Conservation (phyloP, 306 rosid genomes). For the Inga leiocalycina region DNA sequence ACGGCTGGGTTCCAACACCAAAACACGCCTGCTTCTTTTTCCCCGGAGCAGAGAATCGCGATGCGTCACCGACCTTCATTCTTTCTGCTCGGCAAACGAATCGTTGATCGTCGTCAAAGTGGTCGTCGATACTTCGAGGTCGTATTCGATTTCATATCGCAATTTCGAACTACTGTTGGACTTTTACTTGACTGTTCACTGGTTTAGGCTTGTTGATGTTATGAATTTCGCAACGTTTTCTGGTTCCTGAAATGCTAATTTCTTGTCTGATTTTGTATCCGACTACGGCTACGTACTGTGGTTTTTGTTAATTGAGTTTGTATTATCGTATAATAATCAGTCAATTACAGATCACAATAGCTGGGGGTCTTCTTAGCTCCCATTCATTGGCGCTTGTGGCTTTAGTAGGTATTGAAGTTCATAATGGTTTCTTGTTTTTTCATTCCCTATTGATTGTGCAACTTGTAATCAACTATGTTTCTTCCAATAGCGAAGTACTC, state of each 20-base stretch:
- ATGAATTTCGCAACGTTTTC: neutral
- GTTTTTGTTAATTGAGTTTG: constrained; percentile 30
- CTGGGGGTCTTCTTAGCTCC: constrained; percentile 11
- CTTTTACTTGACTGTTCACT: neutral
- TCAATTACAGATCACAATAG: constrained; percentile 18
- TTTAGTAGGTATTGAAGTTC: neutral
- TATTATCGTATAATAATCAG: neutral
- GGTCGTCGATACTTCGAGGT: neutral
- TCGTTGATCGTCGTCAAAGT: constrained; percentile 16
- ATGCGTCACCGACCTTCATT: constrained; percentile 29
- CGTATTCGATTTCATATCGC: neutral
- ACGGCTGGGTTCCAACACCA: neutral
- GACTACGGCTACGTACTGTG: constrained; percentile 15
- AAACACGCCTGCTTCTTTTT: neutral
- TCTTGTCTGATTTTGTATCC: neutral
- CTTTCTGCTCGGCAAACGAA: constrained; percentile 7
- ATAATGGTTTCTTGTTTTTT: neutral
- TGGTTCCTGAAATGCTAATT: neutral
- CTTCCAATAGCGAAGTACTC: neutral
- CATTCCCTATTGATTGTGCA: constrained; percentile 1
- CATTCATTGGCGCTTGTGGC: neutral
- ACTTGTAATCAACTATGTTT: neutral
- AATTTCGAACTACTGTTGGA: constrained; percentile 5
- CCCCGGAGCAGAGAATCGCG: neutral
- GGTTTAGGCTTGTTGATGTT: constrained; percentile 12